Evolutionary conservation across 352 stramenopile genomes (phyloP), one percentile per base, ranked within the genome.

Genomic region (Plasmopara viticola): DNA sequence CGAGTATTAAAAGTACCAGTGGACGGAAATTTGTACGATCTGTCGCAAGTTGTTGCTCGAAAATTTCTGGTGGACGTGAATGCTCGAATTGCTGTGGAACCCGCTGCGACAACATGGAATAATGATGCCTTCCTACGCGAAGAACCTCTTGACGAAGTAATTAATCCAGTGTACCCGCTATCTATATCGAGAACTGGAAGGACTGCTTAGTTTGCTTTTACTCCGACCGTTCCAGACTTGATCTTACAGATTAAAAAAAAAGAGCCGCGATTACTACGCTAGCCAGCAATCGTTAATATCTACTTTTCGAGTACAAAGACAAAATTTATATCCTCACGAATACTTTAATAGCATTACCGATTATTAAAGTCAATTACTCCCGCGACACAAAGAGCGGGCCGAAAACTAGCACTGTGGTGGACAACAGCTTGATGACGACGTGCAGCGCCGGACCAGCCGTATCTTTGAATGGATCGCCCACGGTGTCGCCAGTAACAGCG

Each of bases 351-450:
- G 31, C 31, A 12, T 35, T 35, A 35, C 31, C 20, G 20, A 25
- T 25, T 25, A 1, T 25, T 20, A 18, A 37, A 39, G 29, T 6
- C 51, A 45, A 45, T 41, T 68, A 72, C 44, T 90, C 68, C 29
- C 82, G 81, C 31, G 80, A 88, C 25, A 97, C 86, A 57, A 97
- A 98, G 6, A 97, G 68, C 38, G 90, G 89, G 0, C 86, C 90
- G 44, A 97, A 92, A 30, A 98, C 92, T 12, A 97, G 71, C 61
- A 96, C 88, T 5, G 87, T 97, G 35, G 87, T 98, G 28, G 88
- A 96, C 64, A 99, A 78, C 20, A 98, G 59, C 77, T 98, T 99
- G 72, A 99, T 98, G 46, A 98, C 79, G 38, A 99, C 97, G 70
- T 99, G 96, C 8, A 99, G 78, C 25, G 94, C 75, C n/a, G 96